Conservation (phyloP, 2,329 filamentous ascomycete genomes). For the Aurifilum marmelostoma region DNA sequence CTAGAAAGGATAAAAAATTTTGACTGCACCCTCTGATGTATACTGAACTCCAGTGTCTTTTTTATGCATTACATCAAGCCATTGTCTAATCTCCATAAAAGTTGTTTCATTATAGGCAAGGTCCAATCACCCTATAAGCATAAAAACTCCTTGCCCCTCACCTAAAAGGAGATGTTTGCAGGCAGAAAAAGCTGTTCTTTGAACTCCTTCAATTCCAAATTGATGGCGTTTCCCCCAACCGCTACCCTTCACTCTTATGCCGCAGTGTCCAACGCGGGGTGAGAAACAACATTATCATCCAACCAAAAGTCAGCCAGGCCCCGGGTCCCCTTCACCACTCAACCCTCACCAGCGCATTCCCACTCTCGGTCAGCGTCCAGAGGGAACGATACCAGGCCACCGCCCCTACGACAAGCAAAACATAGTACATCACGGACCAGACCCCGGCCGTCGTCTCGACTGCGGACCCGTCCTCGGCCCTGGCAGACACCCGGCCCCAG, state of each 20-base stretch:
- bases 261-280: background rate
- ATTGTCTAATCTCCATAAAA: background rate
- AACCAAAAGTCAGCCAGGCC: background rate
- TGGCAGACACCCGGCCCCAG: constrained; percentile 73
- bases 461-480: constrained; percentile 33
- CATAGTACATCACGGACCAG: constrained; percentile 83
- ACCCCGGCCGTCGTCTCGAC: constrained; percentile 3
- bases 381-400: constrained; percentile 71
- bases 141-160: too few species aligned
- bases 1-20: background rate
- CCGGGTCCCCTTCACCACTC: background rate
- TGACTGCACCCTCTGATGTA: background rate
- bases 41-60: background rate
- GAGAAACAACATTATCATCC: too few species aligned
- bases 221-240: too few species aligned
- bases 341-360: constrained; percentile 47
- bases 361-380: constrained; percentile 72
- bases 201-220: too few species aligned
- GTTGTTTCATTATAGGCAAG: background rate
- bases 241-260: background rate
- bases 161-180: background rate
- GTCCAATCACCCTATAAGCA: too few species aligned
- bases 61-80: background rate
- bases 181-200: background rate
- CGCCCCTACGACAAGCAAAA: constrained; percentile 72